A percentile compares a stretch with the other conserved stretches of the same genome.
Evolutionary conservation across 2,329 filamentous ascomycete genomes (phyloP).

Genomic region (Colletotrichum incanum): DNA sequence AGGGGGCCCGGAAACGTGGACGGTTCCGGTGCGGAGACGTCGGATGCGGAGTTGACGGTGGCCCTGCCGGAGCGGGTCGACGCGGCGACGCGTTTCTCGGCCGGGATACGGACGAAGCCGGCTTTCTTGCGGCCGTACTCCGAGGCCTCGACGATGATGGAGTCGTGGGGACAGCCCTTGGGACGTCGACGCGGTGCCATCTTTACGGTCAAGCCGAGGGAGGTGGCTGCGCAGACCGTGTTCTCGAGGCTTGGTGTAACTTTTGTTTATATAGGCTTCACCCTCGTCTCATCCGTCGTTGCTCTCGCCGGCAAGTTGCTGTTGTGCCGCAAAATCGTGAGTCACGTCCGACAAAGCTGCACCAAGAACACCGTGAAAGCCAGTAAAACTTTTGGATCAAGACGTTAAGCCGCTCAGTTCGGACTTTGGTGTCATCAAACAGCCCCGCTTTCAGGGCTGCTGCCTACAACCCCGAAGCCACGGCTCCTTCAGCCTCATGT

Average conservation of each 20-base stretch:
- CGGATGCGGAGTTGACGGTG: slow-evolving; percentile 24
- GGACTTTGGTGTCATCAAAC: neutral
- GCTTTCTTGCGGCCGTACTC: slow-evolving; percentile 2
- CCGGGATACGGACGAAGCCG: slow-evolving; percentile 50
- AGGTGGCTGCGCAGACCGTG: neutral
- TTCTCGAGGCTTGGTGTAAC: no score
- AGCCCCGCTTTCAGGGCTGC: slow-evolving; percentile 29
- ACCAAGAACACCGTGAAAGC: neutral
- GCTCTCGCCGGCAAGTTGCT: neutral
- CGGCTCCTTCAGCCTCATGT: neutral
- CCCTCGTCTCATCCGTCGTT: neutral
- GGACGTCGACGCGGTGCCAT: slow-evolving; percentile 26
- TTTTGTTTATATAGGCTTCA: neutral
- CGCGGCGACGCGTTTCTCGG: slow-evolving; percentile 51
- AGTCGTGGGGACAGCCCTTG: slow-evolving; percentile 23
- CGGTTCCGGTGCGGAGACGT: slow-evolving; percentile 43
- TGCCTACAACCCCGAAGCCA: slow-evolving; percentile 20
- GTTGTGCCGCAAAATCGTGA: neutral
- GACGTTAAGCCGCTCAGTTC: neutral
- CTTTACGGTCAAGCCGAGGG: neutral
- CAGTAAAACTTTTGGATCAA: neutral
- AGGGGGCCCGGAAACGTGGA: slow-evolving; percentile 71
- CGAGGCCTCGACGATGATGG: slow-evolving; percentile 25
- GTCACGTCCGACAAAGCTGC: neutral
- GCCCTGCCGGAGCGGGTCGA: slow-evolving; percentile 48